Evolutionary conservation across 2,329 filamentous ascomycete genomes (phyloP).

Genomic region (Ustulina deusta): DNA sequence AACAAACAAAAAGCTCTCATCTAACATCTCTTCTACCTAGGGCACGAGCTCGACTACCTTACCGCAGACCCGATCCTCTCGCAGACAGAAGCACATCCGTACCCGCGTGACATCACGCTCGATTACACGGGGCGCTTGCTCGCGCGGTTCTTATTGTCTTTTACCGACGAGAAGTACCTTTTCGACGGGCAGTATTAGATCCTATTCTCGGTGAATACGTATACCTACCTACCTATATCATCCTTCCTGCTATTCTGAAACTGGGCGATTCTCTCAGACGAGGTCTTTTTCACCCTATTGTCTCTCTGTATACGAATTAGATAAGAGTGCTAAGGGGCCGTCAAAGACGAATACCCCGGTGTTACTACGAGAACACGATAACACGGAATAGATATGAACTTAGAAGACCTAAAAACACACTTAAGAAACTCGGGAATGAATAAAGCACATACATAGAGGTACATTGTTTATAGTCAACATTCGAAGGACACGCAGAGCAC

Average conservation of each 20-base stretch:
- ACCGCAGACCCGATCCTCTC: slow-evolving; percentile 61
- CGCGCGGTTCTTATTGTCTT: slow-evolving; percentile 67
- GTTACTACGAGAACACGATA: background rate
- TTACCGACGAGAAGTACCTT: slow-evolving; percentile 62
- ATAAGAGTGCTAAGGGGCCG: no score
- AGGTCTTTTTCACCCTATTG: background rate
- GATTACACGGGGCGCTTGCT: slow-evolving; percentile 66
- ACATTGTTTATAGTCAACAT: background rate
- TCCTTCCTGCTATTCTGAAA: background rate
- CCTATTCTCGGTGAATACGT: background rate
- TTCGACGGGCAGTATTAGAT: slow-evolving; percentile 55
- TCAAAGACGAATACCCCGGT: background rate
- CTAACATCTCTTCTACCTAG: slow-evolving; percentile 40
- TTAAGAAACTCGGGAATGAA: background rate
- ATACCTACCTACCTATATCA: background rate
- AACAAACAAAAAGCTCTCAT: background rate
- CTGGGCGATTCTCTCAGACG: background rate
- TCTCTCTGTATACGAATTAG: background rate
- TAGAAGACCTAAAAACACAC: background rate
- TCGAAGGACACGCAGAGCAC: background rate
- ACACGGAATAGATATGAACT: background rate
- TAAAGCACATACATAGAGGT: background rate
- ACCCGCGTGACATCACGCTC: slow-evolving; percentile 60
- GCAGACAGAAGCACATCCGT: slow-evolving; percentile 59
- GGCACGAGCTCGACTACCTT: slow-evolving; percentile 59